Evolutionary conservation across 2,329 filamentous ascomycete species (phyloP).

Genomic region (Neonectria magnoliae): DNA sequence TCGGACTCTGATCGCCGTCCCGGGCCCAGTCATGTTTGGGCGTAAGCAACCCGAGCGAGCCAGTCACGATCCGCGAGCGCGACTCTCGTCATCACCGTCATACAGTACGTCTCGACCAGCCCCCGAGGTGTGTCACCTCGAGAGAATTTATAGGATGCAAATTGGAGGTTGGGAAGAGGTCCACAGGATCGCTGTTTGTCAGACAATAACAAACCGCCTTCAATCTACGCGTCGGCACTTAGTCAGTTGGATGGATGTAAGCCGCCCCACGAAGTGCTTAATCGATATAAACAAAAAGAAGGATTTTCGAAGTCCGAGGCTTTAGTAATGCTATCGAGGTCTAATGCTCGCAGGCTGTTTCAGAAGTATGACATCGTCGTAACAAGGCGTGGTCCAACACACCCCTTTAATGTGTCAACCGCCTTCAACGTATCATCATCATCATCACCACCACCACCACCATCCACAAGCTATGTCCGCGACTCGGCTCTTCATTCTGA

Average conservation of each 20-base stretch:
- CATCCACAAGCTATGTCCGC: slow-evolving; percentile 3
- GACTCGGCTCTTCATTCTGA: not conserved
- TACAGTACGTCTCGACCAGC: not conserved
- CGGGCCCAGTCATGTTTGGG: not conserved
- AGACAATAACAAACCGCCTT: not conserved
- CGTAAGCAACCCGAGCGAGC: not conserved
- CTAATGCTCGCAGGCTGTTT: slow-evolving; percentile 1
- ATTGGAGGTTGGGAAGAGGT: not conserved
- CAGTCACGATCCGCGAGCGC: not conserved
- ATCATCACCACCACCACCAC: slow-evolving; percentile 6
- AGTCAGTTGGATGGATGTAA: not conserved
- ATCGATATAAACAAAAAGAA: not conserved
- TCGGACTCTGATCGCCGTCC: not conserved
- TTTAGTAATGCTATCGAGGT: not conserved
- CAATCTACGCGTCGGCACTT: not conserved
- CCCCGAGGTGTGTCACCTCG: not conserved
- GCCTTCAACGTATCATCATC: slow-evolving; percentile 5
- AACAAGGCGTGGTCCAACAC: not conserved
- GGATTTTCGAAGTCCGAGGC: not conserved
- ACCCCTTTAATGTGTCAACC: not conserved
- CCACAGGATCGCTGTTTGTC: not conserved
- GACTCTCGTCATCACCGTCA: slow-evolving; percentile 5
- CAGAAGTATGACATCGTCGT: slow-evolving; percentile 2
- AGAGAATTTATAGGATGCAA: not conserved
- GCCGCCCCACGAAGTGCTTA: not conserved